Percentiles rank a stretch among this genome's conserved stretches.
Evolutionary conservation across 768 basidiomycete genomes (phyloP).

Genomic region (Pleurotus giganteus): DNA sequence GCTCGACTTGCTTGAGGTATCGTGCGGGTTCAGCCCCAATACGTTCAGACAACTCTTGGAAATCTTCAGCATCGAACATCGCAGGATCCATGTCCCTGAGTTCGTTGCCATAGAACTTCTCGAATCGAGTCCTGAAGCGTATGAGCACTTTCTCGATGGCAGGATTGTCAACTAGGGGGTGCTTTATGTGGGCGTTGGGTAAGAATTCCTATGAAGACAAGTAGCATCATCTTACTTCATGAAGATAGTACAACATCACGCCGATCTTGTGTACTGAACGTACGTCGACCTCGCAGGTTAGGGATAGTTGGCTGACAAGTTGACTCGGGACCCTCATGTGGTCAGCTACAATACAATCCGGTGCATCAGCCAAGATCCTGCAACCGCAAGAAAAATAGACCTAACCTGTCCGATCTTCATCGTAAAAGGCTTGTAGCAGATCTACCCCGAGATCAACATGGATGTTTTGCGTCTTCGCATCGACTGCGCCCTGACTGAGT

Average conservation of each 20-base stretch:
- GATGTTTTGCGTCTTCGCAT: conserved; percentile 24
- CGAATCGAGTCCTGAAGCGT: conserved; percentile 50
- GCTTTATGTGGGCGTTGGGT: conserved; percentile 31
- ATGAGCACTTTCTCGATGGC: conserved; percentile 52
- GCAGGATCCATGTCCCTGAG: conserved; percentile 36
- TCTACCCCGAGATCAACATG: conserved; percentile 62
- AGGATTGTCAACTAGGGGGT: conserved; percentile 56
- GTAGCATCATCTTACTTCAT: conserved; percentile 43
- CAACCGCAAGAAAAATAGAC: background rate
- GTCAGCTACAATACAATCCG: conserved; percentile 39
- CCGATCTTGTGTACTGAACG: conserved; percentile 44
- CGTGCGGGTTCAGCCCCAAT: conserved; percentile 36
- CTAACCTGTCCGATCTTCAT: conserved; percentile 44
- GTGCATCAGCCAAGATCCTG: background rate
- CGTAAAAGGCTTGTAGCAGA: conserved; percentile 47
- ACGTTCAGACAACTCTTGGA: conserved; percentile 38
- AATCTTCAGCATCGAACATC: conserved; percentile 37
- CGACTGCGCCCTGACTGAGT: conserved; percentile 13
- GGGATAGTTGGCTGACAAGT: conserved; percentile 57
- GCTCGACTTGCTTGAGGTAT: conserved; percentile 13
- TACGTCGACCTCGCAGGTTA: conserved; percentile 37
- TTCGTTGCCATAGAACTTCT: conserved; percentile 39
- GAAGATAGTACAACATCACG: conserved; percentile 47
- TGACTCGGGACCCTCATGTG: conserved; percentile 64
- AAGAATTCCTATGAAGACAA: background rate